A percentile compares a stretch with the other conserved stretches of the same genome.
These are phyloP conservation scores for Cetraspora pellucida DNA, from an alignment of 192 early-diverging fungal species.

Conservation along the genomic window DNA sequence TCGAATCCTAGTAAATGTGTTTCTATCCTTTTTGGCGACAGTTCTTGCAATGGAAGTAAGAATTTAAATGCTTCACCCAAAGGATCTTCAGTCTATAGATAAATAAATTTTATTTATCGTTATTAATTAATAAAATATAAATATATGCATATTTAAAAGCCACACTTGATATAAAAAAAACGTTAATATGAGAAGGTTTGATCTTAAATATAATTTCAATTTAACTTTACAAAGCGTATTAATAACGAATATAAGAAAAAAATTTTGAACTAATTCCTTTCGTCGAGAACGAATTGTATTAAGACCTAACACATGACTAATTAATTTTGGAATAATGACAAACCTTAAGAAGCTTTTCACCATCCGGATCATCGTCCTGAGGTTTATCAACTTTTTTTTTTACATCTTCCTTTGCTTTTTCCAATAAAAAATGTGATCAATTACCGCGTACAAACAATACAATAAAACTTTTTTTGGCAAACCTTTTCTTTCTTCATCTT, in stretches of 20 bases:
- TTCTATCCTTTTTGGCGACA: conserved; percentile 59
- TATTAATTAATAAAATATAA: background rate
- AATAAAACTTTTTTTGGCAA: background rate
- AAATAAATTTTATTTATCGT: conserved; percentile 15
- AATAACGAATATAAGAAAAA: too few relatives aligned
- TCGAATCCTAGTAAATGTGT: conserved; percentile 64
- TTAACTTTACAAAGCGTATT: too few relatives aligned
- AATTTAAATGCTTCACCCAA: conserved; percentile 79
- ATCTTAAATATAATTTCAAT: too few relatives aligned
- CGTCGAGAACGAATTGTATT: too few relatives aligned
- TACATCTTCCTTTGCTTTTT: conserved; percentile 43
- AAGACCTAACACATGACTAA: too few relatives aligned
- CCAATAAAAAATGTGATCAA: background rate
- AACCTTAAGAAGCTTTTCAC: conserved; percentile 57
- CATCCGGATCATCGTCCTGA: conserved; percentile 71
- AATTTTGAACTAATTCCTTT: too few relatives aligned
- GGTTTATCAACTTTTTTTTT: conserved; percentile 51
- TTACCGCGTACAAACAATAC: background rate
- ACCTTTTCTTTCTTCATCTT: conserved; percentile 55
- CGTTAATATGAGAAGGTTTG: too few relatives aligned
- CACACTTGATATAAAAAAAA: too few relatives aligned
- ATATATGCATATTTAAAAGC: too few relatives aligned
- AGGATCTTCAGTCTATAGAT: conserved; percentile 63
- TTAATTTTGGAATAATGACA: background rate
- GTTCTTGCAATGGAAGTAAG: conserved; percentile 66